These are phyloP conservation scores for Penicillium sumatraense DNA, from an alignment of 2,329 filamentous ascomycete genomes.

Conservation along the genomic window DNA sequence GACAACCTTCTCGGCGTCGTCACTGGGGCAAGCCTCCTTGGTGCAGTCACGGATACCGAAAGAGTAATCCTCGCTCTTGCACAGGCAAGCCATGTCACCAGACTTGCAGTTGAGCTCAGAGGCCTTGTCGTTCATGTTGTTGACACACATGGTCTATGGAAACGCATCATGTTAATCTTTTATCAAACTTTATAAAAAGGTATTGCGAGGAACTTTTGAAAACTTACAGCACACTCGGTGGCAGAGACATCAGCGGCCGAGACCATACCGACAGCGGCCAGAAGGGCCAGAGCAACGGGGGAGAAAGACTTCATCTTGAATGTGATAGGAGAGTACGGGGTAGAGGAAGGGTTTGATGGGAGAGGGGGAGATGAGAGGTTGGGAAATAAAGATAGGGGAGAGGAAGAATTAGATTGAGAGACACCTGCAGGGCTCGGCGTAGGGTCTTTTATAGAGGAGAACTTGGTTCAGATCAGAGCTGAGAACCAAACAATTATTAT, in stretches of 20 bases:
- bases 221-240: constrained; percentile 39
- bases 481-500: constrained; percentile 23
- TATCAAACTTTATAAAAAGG: no score
- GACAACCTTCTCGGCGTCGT: constrained; percentile 39
- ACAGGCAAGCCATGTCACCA: constrained; percentile 46
- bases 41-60: constrained; percentile 54
- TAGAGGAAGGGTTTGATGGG: no score
- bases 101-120: constrained; percentile 44
- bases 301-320: constrained; percentile 40
- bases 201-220: no score
- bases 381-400: constrained; percentile 4
- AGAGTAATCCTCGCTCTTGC: constrained; percentile 45
- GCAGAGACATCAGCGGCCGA: constrained; percentile 30
- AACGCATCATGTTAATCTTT: constrained; percentile 11
- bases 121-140: constrained; percentile 49
- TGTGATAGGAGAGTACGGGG: no score
- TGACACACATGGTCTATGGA: constrained; percentile 49
- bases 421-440: neutral
- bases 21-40: constrained; percentile 46
- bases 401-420: neutral
- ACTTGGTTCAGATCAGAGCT: constrained; percentile 2
- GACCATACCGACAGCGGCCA: constrained; percentile 33
- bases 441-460: constrained; percentile 24
- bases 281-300: constrained; percentile 31
- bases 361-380: neutral